Conservation (phyloP, 768 basidiomycete species). For the Tricholoma flavovirens region DNA sequence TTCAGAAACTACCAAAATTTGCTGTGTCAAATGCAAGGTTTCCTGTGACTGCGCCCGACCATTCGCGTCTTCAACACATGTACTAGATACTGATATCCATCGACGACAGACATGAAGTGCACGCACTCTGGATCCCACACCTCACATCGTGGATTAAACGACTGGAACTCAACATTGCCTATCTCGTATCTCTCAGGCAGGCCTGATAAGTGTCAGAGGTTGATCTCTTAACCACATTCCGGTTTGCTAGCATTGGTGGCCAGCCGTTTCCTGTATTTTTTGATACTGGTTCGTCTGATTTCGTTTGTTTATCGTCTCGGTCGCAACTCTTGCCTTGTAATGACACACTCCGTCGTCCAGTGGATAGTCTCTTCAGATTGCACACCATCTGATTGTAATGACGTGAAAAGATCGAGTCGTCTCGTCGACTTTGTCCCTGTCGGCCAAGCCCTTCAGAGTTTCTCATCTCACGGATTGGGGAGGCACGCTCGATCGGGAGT, state of each 20-base stretch:
- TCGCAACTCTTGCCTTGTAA: neutral
- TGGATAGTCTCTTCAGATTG: constrained; percentile 49
- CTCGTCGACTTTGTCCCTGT: constrained; percentile 26
- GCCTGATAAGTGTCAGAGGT: too few species aligned
- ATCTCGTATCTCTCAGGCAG: too few species aligned
- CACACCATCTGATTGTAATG: constrained; percentile 39
- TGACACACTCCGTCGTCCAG: constrained; percentile 16
- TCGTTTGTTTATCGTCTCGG: constrained; percentile 31
- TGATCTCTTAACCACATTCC: too few species aligned
- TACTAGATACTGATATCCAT: too few species aligned
- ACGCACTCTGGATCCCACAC: too few species aligned
- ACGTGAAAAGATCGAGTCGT: constrained; percentile 32
- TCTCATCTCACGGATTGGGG: too few species aligned
- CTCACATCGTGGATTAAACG: too few species aligned
- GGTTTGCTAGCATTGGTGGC: too few species aligned
- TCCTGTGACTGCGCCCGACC: constrained; percentile 44
- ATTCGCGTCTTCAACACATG: too few species aligned
- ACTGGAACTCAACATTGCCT: too few species aligned
- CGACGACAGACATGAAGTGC: too few species aligned
- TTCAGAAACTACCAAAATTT: constrained; percentile 36
- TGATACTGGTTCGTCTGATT: constrained; percentile 54
- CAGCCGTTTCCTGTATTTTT: too few species aligned
- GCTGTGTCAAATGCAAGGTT: constrained; percentile 40
- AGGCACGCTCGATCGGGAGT: constrained; percentile 12
- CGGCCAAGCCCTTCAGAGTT: constrained; percentile 35